A percentile compares a stretch with the other conserved stretches of the same genome.
Conservation (phyloP, 179 eudicot genomes). For the Beta macrorhiza region DNA sequence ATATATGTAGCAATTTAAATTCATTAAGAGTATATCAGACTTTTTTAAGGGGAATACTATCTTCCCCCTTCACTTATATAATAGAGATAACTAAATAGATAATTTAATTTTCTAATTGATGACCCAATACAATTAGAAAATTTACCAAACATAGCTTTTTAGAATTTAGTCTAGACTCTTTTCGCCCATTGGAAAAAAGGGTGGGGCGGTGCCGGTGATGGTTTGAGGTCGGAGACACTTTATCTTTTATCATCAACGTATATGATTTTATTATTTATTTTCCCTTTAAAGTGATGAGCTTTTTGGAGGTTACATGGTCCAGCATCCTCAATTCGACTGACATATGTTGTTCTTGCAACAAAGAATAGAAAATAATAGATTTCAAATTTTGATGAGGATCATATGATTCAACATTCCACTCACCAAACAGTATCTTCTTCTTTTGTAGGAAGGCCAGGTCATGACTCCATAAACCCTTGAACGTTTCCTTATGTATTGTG, state of each 20-base stretch:
- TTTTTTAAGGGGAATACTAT: too few relatives aligned
- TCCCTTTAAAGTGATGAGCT: neutral
- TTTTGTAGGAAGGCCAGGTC: constrained; percentile 24
- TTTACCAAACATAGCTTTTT: too few relatives aligned
- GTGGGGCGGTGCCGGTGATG: too few relatives aligned
- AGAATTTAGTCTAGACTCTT: too few relatives aligned
- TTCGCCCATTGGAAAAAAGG: too few relatives aligned
- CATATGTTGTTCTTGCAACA: constrained; percentile 19
- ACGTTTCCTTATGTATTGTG: neutral
- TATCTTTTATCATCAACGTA: neutral
- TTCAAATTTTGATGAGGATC: constrained; percentile 14
- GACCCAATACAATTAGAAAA: too few relatives aligned
- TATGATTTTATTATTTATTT: neutral
- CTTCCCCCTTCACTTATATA: too few relatives aligned
- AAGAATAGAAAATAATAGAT: constrained; percentile 8
- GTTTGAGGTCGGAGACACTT: too few relatives aligned
- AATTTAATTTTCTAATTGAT: too few relatives aligned
- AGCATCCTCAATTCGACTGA: constrained; percentile 7
- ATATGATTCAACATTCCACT: constrained; percentile 46
- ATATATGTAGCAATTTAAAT: too few relatives aligned
- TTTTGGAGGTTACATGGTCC: constrained; percentile 4
- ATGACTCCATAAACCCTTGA: constrained; percentile 16
- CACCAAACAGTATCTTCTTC: constrained; percentile 9
- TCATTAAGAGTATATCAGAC: too few relatives aligned
- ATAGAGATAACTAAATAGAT: too few relatives aligned